Percentiles rank a stretch among this genome's conserved stretches.
phyloP scores from a whole-genome alignment of 2,329 filamentous ascomycete species.

The Sclerotinia subarctica region DNA sequence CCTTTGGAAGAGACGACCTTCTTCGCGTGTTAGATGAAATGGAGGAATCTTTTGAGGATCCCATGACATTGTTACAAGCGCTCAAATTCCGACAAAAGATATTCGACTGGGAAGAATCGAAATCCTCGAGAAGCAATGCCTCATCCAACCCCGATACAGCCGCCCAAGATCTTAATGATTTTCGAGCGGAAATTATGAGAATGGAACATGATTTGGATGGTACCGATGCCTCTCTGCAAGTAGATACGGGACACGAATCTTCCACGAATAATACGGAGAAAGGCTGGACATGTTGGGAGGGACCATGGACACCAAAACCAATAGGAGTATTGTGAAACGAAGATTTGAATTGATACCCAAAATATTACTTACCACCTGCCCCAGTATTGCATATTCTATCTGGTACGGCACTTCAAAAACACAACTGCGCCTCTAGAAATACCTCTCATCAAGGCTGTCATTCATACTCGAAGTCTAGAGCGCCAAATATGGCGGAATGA shows the following conservation, averaged over 20 bases:
- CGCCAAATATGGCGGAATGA: not conserved
- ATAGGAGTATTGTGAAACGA: slow-evolving; percentile 23
- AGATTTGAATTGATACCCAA: slow-evolving; percentile 1
- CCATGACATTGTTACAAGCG: slow-evolving; percentile 24
- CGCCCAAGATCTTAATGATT: slow-evolving; percentile 22
- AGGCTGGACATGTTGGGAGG: slow-evolving; percentile 24
- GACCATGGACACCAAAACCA: slow-evolving; percentile 28
- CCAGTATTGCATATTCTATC: not conserved
- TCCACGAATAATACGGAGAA: not conserved
- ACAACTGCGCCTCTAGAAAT: not conserved
- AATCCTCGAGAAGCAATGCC: not conserved
- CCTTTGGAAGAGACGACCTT: slow-evolving; percentile 29
- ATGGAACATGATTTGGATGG: slow-evolving; percentile 28
- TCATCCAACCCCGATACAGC: not conserved
- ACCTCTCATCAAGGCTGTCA: slow-evolving; percentile 2
- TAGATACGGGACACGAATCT: not conserved
- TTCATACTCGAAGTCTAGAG: not conserved
- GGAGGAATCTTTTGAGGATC: slow-evolving; percentile 26
- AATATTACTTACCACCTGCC: not conserved
- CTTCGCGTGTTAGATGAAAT: slow-evolving; percentile 30
- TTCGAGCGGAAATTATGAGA: slow-evolving; percentile 28
- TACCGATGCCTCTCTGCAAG: not conserved
- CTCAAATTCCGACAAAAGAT: slow-evolving; percentile 46
- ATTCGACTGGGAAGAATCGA: slow-evolving; percentile 26
- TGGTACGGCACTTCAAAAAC: not conserved